Evolutionary conservation across 306 rosid species (phyloP).

Genomic region (Prunus mongolica): DNA sequence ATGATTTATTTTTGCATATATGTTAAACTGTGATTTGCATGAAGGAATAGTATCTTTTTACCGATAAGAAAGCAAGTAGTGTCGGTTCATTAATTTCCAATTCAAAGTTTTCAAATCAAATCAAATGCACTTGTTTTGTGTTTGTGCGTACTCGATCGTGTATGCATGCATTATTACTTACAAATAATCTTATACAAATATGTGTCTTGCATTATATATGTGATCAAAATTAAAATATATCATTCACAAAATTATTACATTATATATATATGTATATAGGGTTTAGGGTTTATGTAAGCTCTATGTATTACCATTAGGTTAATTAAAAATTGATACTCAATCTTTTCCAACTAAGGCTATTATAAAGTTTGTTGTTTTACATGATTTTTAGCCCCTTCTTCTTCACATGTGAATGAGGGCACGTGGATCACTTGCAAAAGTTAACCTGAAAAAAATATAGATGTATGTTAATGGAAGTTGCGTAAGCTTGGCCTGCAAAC

Average conservation of each 20-base stretch:
- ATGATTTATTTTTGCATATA: too few species aligned
- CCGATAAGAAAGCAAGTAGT: too few species aligned
- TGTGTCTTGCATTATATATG: not conserved
- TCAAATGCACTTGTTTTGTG: not conserved
- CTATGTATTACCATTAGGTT: not conserved
- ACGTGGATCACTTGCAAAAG: not conserved
- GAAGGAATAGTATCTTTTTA: accelerated
- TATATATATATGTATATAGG: too few species aligned
- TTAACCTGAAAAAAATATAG: not conserved
- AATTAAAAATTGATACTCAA: not conserved
- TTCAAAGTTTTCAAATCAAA: not conserved
- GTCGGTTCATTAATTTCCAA: not conserved
- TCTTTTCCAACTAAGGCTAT: not conserved
- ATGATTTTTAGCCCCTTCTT: not conserved
- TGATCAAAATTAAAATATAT: not conserved
- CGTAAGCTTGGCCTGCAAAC: slow-evolving; percentile 1
- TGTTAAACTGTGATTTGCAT: too few species aligned
- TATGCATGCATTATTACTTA: not conserved
- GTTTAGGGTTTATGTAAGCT: too few species aligned
- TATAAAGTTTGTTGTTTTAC: not conserved
- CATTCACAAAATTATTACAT: not conserved
- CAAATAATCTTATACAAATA: not conserved
- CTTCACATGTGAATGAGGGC: not conserved
- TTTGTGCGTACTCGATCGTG: not conserved
- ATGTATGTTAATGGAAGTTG: not conserved